Evolutionary conservation across 2,329 filamentous ascomycete genomes (phyloP).

Genomic region (Fonsecaea pedrosoi): DNA sequence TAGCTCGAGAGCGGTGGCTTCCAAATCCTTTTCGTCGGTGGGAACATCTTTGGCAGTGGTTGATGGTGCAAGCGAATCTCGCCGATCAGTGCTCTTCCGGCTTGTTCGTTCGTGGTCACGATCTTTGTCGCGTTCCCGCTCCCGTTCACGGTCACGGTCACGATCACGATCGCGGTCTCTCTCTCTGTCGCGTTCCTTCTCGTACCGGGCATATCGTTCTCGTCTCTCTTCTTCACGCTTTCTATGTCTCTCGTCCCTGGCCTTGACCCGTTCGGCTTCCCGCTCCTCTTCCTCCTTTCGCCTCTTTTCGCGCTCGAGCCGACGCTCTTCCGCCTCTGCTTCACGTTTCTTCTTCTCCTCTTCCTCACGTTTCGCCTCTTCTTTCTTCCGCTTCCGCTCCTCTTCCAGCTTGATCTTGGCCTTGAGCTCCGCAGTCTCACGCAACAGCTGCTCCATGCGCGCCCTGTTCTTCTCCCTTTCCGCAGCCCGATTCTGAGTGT

Average conservation of each 20-base stretch:
- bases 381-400: slow-evolving; percentile 46
- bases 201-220: slow-evolving; percentile 46
- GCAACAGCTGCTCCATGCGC: slow-evolving; percentile 56
- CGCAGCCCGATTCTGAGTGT: slow-evolving; percentile 60
- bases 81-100: slow-evolving; percentile 43
- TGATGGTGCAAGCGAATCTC: slow-evolving; percentile 45
- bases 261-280: slow-evolving; percentile 60
- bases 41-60: slow-evolving; percentile 37
- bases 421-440: slow-evolving; percentile 59
- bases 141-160: too few species aligned
- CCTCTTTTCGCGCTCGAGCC: slow-evolving; percentile 58
- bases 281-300: slow-evolving; percentile 60
- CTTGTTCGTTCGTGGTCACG: slow-evolving; percentile 31
- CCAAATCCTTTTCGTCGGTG: slow-evolving; percentile 62
- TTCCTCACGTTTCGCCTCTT: slow-evolving; percentile 51
- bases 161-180: slow-evolving; percentile 43
- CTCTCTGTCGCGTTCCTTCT: slow-evolving; percentile 44
- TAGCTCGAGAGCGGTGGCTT: slow-evolving; percentile 61
- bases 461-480: slow-evolving; percentile 55
- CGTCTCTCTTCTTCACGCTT: slow-evolving; percentile 55
- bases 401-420: slow-evolving; percentile 54
- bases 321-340: slow-evolving; percentile 54
- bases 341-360: slow-evolving; percentile 52
- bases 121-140: slow-evolving; percentile 44
- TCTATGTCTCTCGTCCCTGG: slow-evolving; percentile 55